Evolutionary conservation across 306 rosid genomes (phyloP).

Genomic region (Gleditsia sinensis): DNA sequence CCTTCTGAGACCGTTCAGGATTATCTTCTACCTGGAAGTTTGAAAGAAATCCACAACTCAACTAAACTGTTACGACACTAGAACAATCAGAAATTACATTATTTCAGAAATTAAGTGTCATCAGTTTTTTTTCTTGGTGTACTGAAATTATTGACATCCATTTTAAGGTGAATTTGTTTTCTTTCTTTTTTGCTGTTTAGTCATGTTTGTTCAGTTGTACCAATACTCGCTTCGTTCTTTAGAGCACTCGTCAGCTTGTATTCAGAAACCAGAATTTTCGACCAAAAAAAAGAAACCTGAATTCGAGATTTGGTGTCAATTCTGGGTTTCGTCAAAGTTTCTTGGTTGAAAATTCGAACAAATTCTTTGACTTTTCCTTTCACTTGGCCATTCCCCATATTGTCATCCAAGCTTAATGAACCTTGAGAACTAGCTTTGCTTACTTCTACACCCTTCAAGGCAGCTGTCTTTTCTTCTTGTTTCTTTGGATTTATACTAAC

Average conservation of each 20-base stretch:
- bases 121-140: background rate
- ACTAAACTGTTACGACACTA: conserved; percentile 16
- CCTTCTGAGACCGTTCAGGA: conserved; percentile 40
- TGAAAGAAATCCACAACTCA: conserved; percentile 33
- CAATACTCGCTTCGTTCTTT: conserved; percentile 44
- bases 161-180: conserved; percentile 33
- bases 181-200: too few species aligned
- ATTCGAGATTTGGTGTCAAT: conserved; percentile 41
- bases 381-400: conserved; percentile 49
- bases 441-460: conserved; percentile 38
- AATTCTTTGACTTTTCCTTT: conserved; percentile 81
- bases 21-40: conserved; percentile 52
- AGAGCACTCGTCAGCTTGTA: conserved; percentile 43
- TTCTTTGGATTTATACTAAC: conserved; percentile 42
- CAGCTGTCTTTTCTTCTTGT: conserved; percentile 40
- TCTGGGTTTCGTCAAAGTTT: conserved; percentile 45
- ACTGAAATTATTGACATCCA: conserved; percentile 32
- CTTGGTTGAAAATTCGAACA: conserved; percentile 83
- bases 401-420: conserved; percentile 46
- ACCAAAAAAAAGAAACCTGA: too few species aligned
- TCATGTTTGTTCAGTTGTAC: conserved; percentile 21
- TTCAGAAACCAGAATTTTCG: conserved; percentile 39
- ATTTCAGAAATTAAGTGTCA: background rate
- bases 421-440: conserved; percentile 45
- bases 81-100: background rate